Base-by-base conservation (phyloP, 306 rosid species). In the Fragaria iinumae region DNA sequence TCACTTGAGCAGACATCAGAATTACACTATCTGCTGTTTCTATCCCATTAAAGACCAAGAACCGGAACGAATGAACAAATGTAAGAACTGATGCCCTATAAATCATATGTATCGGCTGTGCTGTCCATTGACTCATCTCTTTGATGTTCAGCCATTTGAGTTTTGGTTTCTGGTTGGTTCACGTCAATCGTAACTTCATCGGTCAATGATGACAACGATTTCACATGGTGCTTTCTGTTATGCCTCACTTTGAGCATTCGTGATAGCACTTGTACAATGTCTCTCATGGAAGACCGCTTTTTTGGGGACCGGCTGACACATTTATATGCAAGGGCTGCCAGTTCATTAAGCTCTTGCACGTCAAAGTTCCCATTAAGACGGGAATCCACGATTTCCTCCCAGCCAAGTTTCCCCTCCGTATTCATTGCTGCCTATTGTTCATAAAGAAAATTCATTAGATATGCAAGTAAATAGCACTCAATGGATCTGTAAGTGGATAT, bases 111-210 rank as follows among this genome's bases (percentile, higher is more conserved):
- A 83, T 89, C 97, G 66, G 82, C 82, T 49, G 82, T 72, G 82
- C 99, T 92, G 80, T 96, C 99, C 80, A 87, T 81, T 43, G 99
- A 96, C 56, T 88, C 98, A n/a, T 92, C 93, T 80, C 99, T 89
- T 47, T 83, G 47, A 77, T 95, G 98, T 55, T 83, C 83, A 36
- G 83, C 50, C 71, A 68, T 69, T 62, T 79, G 65, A 78, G 48
- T 74, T 83, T 73, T 90, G 66, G 81, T 79, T 62, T 92, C 96
- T 52, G 77, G 64, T 67, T 80, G 90, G 77, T 90, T 91, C 55
- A 89, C 52, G 52, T 91, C 97, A 6, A 91, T 80, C 23, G 87
- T 47, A 45, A 83, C 93, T 64, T 96, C 97, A 67, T 90, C 97
- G 27, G 91, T 80, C 1, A 83, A 79, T 21, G 90, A 77, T 49